Conservation (phyloP, 2,329 filamentous ascomycete species). For the Sphaerulina musiva region DNA sequence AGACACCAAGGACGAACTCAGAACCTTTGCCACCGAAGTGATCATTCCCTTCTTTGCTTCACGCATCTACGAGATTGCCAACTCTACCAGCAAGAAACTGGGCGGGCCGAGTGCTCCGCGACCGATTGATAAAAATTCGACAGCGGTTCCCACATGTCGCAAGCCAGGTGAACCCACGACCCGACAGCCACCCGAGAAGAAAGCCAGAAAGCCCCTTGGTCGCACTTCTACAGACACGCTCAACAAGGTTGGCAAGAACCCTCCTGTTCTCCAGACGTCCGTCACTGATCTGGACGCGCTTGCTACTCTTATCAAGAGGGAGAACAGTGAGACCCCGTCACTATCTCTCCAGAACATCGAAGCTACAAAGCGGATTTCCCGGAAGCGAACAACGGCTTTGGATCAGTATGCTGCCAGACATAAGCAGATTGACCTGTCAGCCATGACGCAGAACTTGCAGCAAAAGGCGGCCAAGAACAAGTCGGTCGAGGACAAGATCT, state of each 20-base stretch:
- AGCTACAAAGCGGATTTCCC: slow-evolving; percentile 26
- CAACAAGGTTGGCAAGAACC: slow-evolving; percentile 48
- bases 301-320: slow-evolving; percentile 59
- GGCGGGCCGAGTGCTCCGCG: slow-evolving; percentile 62
- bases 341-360: slow-evolving; percentile 45
- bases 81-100: slow-evolving; percentile 65
- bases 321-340: slow-evolving; percentile 57
- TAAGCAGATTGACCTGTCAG: slow-evolving; percentile 51
- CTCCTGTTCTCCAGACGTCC: slow-evolving; percentile 61
- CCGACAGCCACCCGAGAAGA: slow-evolving; percentile 36
- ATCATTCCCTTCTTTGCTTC: slow-evolving; percentile 75
- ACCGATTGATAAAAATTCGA: slow-evolving; percentile 47
- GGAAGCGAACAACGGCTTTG: slow-evolving; percentile 37
- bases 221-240: slow-evolving; percentile 55
- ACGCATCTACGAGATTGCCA: slow-evolving; percentile 65
- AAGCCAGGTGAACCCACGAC: slow-evolving; percentile 36
- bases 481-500: slow-evolving; percentile 60
- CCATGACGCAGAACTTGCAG: slow-evolving; percentile 49
- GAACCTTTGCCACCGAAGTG: slow-evolving; percentile 73
- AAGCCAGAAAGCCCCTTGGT: slow-evolving; percentile 50
- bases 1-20: slow-evolving; percentile 54
- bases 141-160: slow-evolving; percentile 29
- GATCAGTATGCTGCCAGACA: slow-evolving; percentile 30
- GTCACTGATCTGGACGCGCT: slow-evolving; percentile 53
- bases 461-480: slow-evolving; percentile 55